Conservation (phyloP, 176 grass and related monocot genomes). For the Tuctoria greenei region DNA sequence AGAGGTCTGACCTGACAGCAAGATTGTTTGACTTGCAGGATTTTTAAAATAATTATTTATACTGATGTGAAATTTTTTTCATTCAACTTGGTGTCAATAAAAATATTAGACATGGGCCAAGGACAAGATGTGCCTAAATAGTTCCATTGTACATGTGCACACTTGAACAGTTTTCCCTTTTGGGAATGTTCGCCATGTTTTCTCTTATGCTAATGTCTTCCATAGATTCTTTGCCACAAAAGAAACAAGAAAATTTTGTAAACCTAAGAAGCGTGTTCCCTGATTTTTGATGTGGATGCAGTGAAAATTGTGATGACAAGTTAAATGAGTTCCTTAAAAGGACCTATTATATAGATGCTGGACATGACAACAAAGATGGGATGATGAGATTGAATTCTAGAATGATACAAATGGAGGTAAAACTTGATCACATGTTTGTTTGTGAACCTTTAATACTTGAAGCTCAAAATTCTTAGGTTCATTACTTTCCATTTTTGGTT, state of each 20-base stretch:
- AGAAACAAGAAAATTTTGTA: neutral
- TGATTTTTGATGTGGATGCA: slow-evolving; percentile 43
- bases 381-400: slow-evolving; percentile 71
- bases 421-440: slow-evolving; percentile 10
- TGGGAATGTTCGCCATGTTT: neutral
- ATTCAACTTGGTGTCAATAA: neutral
- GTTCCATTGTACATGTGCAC: neutral
- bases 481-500: slow-evolving; percentile 27
- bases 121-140: neutral
- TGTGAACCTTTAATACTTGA: slow-evolving; percentile 21
- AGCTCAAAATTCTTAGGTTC: neutral
- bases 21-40: neutral
- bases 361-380: slow-evolving; percentile 78
- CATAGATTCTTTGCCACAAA: neutral
- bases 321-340: slow-evolving; percentile 79
- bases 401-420: slow-evolving; percentile 82
- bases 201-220: neutral
- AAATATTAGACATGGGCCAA: neutral
- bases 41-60: neutral
- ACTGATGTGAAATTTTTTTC: neutral
- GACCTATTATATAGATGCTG: slow-evolving; percentile 82
- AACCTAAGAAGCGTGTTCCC: neutral
- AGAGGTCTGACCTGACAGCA: neutral
- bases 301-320: slow-evolving; percentile 90
- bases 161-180: neutral